These are phyloP conservation scores for Letharia lupina DNA, from an alignment of 495 filamentous ascomycete species.

Conservation along the genomic window DNA sequence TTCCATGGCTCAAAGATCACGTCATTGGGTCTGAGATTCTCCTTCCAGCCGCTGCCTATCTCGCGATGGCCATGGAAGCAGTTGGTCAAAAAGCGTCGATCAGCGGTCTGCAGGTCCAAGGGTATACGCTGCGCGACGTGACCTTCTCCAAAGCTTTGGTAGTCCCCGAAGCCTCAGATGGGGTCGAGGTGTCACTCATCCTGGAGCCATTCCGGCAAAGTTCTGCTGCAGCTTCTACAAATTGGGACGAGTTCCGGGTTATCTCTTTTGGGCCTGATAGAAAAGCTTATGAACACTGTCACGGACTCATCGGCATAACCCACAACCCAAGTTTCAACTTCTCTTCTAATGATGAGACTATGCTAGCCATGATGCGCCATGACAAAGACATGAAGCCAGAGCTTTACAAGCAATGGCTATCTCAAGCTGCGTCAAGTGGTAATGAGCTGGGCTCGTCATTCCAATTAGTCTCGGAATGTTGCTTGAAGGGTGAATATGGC, in stretches of 20 bases:
- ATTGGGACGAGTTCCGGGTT: slow-evolving; percentile 29
- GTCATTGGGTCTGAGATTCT: slow-evolving; percentile 20
- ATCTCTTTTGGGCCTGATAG: slow-evolving; percentile 30
- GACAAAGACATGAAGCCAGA: not conserved
- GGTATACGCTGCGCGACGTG: slow-evolving; percentile 27
- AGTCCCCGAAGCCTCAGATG: slow-evolving; percentile 32
- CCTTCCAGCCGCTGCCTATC: slow-evolving; percentile 24
- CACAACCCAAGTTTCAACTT: slow-evolving; percentile 14
- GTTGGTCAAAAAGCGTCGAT: slow-evolving; percentile 18
- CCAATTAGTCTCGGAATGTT: not conserved
- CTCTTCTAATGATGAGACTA: not conserved
- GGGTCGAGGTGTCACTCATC: slow-evolving; percentile 30
- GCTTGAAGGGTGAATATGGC: not conserved
- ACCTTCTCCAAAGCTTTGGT: slow-evolving; percentile 30
- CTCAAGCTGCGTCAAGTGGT: not conserved
- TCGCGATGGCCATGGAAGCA: slow-evolving; percentile 30
- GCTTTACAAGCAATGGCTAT: not conserved
- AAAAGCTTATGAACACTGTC: slow-evolving; percentile 29
- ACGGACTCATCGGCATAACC: slow-evolving; percentile 15
- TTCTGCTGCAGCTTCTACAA: slow-evolving; percentile 3
- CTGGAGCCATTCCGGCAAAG: slow-evolving; percentile 24
- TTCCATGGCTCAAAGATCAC: slow-evolving; percentile 28
- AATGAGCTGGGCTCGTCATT: not conserved
- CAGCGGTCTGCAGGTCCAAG: not conserved
- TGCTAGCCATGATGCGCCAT: not conserved